phyloP scores from a whole-genome alignment of 2,329 filamentous ascomycete genomes.

The Penicillium sp. region DNA sequence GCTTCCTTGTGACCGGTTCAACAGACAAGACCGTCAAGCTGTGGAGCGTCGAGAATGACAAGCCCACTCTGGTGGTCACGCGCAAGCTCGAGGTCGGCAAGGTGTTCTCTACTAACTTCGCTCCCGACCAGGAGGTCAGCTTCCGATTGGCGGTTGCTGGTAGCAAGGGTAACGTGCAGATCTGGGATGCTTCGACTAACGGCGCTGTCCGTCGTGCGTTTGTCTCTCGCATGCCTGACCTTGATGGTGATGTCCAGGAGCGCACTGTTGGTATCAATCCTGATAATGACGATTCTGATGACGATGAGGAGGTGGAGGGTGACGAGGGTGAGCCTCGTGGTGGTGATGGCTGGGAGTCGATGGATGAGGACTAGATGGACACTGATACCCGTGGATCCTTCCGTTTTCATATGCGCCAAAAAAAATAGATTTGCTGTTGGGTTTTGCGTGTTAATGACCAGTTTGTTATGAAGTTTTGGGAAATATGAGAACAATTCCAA shows the following conservation, averaged over 20 bases:
- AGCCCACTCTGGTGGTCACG: slow-evolving; percentile 85
- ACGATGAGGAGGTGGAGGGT: slow-evolving; percentile 56
- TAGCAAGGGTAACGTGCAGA: slow-evolving; percentile 85
- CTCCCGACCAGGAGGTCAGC: slow-evolving; percentile 82
- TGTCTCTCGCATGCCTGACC: slow-evolving; percentile 63
- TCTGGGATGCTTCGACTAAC: slow-evolving; percentile 98
- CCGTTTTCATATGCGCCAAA: slow-evolving; percentile 17
- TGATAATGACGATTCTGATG: slow-evolving; percentile 64
- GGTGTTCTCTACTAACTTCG: slow-evolving; percentile 88
- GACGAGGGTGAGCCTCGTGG: slow-evolving; percentile 49
- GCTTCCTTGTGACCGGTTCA: slow-evolving; percentile 89
- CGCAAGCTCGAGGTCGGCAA: slow-evolving; percentile 92
- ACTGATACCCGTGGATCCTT: slow-evolving; percentile 24
- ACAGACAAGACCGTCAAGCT: slow-evolving; percentile 95
- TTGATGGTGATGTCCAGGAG: slow-evolving; percentile 65
- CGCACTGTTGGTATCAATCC: slow-evolving; percentile 70
- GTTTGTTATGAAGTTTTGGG: slow-evolving; percentile 3
- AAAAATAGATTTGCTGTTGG: slow-evolving; percentile 23
- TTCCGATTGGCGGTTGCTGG: slow-evolving; percentile 92
- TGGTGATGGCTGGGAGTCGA: slow-evolving; percentile 53
- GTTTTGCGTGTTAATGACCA: slow-evolving; percentile 12
- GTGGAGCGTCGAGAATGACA: slow-evolving; percentile 81
- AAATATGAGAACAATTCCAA: background rate
- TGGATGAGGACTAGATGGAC: slow-evolving; percentile 49
- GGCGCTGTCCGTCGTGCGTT: slow-evolving; percentile 80